These are phyloP conservation scores for Solanum dulcamara DNA, from an alignment of 257 asterid genomes.

Conservation along the genomic window DNA sequence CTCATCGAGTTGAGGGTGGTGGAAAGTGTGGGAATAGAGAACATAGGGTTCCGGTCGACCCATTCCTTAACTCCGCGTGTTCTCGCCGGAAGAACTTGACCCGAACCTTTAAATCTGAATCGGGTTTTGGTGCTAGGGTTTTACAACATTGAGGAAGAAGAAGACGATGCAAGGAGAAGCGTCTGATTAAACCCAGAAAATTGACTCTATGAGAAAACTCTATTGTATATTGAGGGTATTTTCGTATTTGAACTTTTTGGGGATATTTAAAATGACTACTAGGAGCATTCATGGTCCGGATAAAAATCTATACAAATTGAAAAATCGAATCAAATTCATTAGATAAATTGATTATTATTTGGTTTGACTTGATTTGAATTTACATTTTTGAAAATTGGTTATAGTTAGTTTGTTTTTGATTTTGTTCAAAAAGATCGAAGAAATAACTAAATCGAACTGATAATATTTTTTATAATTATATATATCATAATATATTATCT, in stretches of 20 bases:
- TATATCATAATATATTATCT: neutral
- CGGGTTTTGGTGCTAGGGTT: neutral
- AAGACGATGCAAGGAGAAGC: neutral
- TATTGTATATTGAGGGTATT: neutral
- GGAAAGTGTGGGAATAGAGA: constrained; percentile 81
- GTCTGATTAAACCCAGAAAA: neutral
- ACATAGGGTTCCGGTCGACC: constrained; percentile 91
- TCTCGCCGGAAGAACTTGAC: neutral
- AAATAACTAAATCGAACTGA: neutral
- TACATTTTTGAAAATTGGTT: fast-evolving
- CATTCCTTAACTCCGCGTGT: constrained; percentile 13
- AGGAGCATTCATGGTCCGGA: neutral
- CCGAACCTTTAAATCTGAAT: neutral
- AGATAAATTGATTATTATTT: no score
- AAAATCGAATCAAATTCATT: no score
- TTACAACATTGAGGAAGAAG: neutral
- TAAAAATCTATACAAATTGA: no score
- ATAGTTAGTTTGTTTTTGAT: no score
- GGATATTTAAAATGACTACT: neutral
- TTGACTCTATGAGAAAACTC: neutral
- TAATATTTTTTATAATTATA: no score
- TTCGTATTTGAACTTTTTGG: neutral
- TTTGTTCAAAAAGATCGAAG: no score
- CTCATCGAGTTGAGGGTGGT: constrained; percentile 62
- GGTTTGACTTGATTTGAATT: no score